Evolutionary conservation across 2,329 filamentous ascomycete genomes (phyloP).

Genomic region (Penicillium freii): DNA sequence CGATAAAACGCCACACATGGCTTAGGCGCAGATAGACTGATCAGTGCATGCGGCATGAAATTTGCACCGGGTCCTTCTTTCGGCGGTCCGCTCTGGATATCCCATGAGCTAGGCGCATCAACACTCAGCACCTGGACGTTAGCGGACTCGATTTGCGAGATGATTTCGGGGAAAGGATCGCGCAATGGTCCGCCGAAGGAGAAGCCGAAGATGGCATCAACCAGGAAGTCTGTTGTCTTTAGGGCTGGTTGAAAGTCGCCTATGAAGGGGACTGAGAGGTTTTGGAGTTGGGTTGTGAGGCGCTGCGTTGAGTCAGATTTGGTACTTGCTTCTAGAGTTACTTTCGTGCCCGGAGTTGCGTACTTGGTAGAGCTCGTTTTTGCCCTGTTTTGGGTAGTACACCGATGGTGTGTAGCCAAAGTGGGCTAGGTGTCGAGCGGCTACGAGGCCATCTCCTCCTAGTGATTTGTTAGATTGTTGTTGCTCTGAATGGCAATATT

Average conservation of each 20-base stretch:
- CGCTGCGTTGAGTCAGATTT: slow-evolving; percentile 54
- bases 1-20: slow-evolving; percentile 79
- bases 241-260: slow-evolving; percentile 72
- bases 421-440: slow-evolving; percentile 84
- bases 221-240: slow-evolving; percentile 69
- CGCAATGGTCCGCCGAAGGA: slow-evolving; percentile 88
- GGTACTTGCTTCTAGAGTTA: slow-evolving; percentile 6
- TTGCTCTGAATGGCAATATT: not conserved
- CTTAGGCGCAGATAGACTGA: slow-evolving; percentile 92
- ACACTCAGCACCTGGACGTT: slow-evolving; percentile 78
- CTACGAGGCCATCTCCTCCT: slow-evolving; percentile 94
- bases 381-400: slow-evolving; percentile 90
- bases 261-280: slow-evolving; percentile 79
- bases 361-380: slow-evolving; percentile 86
- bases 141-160: slow-evolving; percentile 71
- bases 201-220: slow-evolving; percentile 96
- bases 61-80: slow-evolving; percentile 70
- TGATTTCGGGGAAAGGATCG: slow-evolving; percentile 84
- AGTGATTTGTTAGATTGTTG: not conserved
- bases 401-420: slow-evolving; percentile 87
- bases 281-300: slow-evolving; percentile 77
- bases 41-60: slow-evolving; percentile 76
- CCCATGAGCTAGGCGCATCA: slow-evolving; percentile 92
- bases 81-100: slow-evolving; percentile 83
- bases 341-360: slow-evolving; percentile 10